Conservation (phyloP, 1,139 yeast genomes). For the Blastobotrys raffinosifermentans region DNA sequence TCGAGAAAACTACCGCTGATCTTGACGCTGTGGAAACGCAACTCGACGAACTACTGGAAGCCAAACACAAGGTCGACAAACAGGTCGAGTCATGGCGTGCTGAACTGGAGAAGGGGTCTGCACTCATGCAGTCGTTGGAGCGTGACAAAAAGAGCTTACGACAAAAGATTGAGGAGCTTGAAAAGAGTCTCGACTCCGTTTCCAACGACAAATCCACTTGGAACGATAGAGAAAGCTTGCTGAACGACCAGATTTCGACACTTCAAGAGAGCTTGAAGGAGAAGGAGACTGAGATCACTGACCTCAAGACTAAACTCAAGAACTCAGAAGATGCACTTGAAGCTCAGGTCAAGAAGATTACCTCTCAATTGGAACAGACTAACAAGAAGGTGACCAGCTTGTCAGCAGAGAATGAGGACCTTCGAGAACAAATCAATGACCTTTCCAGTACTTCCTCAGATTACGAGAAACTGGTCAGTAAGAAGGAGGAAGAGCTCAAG, state of each 20-base stretch:
- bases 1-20: constrained; percentile 32
- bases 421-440: constrained; percentile 36
- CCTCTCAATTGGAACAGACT: constrained; percentile 34
- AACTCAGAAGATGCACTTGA: constrained; percentile 36
- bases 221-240: constrained; percentile 2
- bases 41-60: constrained; percentile 33
- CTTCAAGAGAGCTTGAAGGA: constrained; percentile 5
- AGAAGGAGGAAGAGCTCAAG: constrained; percentile 36
- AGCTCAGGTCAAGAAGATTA: constrained; percentile 33
- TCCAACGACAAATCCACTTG: constrained; percentile 1
- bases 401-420: constrained; percentile 44
- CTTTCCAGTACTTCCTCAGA: constrained; percentile 36
- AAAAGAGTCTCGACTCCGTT: too few species aligned
- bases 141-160: constrained; percentile 29
- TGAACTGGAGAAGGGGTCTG: constrained; percentile 33
- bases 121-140: constrained; percentile 30
- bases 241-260: constrained; percentile 5
- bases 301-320: constrained; percentile 32
- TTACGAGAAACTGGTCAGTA: constrained; percentile 33
- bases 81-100: constrained; percentile 29
- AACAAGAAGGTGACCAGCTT: constrained; percentile 41
- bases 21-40: constrained; percentile 36
- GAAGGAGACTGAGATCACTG: constrained; percentile 26
- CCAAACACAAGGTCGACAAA: constrained; percentile 33
- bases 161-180: constrained; percentile 22